phyloP scores from a whole-genome alignment of 495 filamentous ascomycete genomes.

The Aspergillus nanangensis region DNA sequence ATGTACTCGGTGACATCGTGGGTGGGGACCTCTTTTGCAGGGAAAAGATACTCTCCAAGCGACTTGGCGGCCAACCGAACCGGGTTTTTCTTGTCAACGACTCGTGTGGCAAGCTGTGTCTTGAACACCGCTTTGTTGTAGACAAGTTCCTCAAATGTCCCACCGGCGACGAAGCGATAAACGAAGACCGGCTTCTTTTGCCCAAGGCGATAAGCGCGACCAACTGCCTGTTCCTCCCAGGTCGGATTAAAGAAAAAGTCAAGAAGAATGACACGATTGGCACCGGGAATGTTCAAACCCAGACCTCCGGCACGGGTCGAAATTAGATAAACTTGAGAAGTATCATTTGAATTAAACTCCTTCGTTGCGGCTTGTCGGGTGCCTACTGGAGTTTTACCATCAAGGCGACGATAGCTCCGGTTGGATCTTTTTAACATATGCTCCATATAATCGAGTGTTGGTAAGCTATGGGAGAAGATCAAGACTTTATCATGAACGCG shows the following conservation, averaged over 20 bases:
- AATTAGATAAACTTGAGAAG: slow-evolving; percentile 63
- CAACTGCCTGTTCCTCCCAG: slow-evolving; percentile 84
- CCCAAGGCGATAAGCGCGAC: slow-evolving; percentile 81
- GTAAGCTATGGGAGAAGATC: slow-evolving; percentile 72
- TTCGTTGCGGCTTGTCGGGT: slow-evolving; percentile 58
- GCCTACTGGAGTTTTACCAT: slow-evolving; percentile 53
- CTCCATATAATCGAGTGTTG: slow-evolving; percentile 66
- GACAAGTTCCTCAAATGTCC: slow-evolving; percentile 72
- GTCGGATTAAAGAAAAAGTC: slow-evolving; percentile 79
- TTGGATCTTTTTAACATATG: slow-evolving; percentile 39
- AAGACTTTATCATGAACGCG: slow-evolving; percentile 61
- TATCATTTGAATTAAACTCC: slow-evolving; percentile 54
- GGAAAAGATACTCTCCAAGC: slow-evolving; percentile 49
- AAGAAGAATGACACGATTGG: slow-evolving; percentile 85
- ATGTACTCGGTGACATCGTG: slow-evolving; percentile 47
- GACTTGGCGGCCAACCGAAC: slow-evolving; percentile 49
- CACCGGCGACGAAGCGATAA: slow-evolving; percentile 76
- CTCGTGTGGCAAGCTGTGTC: slow-evolving; percentile 67
- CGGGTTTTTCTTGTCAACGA: slow-evolving; percentile 80
- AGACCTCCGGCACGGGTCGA: slow-evolving; percentile 79
- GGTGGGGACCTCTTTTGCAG: slow-evolving; percentile 47
- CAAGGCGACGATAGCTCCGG: slow-evolving; percentile 52
- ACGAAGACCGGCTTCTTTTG: slow-evolving; percentile 81
- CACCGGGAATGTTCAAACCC: slow-evolving; percentile 78
- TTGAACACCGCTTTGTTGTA: slow-evolving; percentile 76